A percentile compares a stretch with the other conserved stretches of the same genome.
Evolutionary conservation across 2,329 filamentous ascomycete genomes (phyloP).

Genomic region (Lomentospora prolificans): DNA sequence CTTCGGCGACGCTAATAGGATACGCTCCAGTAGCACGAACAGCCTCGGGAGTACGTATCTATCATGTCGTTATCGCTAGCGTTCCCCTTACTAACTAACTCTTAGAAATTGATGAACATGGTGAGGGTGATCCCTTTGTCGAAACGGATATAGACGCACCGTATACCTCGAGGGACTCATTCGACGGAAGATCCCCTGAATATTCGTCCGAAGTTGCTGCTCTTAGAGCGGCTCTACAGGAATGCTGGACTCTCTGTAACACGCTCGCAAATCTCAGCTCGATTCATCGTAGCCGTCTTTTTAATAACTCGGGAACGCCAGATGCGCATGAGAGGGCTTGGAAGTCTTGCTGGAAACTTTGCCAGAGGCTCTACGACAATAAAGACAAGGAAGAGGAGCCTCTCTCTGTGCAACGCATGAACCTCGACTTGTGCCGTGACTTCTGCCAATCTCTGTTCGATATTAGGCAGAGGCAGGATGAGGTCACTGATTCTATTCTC

Average conservation of each 20-base stretch:
- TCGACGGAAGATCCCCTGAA: background rate
- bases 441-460: constrained; percentile 92
- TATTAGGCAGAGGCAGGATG: constrained; percentile 66
- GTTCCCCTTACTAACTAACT: background rate
- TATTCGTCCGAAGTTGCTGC: constrained; percentile 44
- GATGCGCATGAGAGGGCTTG: constrained; percentile 80
- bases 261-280: constrained; percentile 79
- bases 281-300: constrained; percentile 69
- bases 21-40: constrained; percentile 58
- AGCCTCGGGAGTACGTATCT: constrained; percentile 66
- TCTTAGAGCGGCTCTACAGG: constrained; percentile 66
- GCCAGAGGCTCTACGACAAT: constrained; percentile 78
- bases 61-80: background rate
- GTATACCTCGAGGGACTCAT: constrained; percentile 10
- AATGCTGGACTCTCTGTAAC: constrained; percentile 93
- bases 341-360: constrained; percentile 90
- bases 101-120: constrained; percentile 38
- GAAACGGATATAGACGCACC: constrained; percentile 44
- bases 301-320: constrained; percentile 62
- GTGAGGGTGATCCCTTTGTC: constrained; percentile 33
- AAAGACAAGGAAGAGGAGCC: constrained; percentile 58
- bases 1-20: constrained; percentile 41
- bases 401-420: constrained; percentile 56
- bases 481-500: constrained; percentile 73
- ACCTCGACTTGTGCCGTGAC: constrained; percentile 78